Conservation (phyloP, 176 grass and related monocot species). For the Leersia perrieri region DNA sequence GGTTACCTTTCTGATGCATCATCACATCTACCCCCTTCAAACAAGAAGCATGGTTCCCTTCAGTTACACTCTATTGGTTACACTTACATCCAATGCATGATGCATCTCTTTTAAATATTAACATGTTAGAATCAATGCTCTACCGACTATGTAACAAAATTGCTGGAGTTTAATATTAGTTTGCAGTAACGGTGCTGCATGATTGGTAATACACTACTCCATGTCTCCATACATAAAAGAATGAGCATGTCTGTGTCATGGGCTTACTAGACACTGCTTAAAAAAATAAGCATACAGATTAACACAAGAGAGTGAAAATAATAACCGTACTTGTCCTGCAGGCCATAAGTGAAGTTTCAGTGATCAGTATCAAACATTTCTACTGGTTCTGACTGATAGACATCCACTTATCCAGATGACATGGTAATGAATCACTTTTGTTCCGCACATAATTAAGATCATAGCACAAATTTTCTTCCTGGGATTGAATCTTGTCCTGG, state of each 20-base stretch:
- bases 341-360: conserved; percentile 1
- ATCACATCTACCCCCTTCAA: conserved; percentile 5
- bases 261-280: conserved; percentile 17
- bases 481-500: background rate
- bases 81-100: background rate
- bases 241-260: conserved; percentile 14
- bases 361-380: background rate
- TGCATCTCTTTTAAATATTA: conserved; percentile 10
- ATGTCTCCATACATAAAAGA: conserved; percentile 8
- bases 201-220: background rate
- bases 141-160: conserved; percentile 18
- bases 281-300: background rate
- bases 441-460: background rate
- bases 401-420: background rate
- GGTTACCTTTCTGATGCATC: no score
- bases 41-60: conserved; percentile 28
- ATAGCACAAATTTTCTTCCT: conserved; percentile 10
- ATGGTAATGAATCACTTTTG: background rate
- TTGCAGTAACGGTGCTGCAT: background rate
- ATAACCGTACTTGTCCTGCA: background rate
- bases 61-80: conserved; percentile 36
- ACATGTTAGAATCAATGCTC: conserved; percentile 29
- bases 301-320: background rate
- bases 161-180: conserved; percentile 18
- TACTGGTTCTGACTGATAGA: background rate